Evolutionary conservation across 1,284 basidiomycete species (phyloP).

Genomic region (Jaminaea rosea): DNA sequence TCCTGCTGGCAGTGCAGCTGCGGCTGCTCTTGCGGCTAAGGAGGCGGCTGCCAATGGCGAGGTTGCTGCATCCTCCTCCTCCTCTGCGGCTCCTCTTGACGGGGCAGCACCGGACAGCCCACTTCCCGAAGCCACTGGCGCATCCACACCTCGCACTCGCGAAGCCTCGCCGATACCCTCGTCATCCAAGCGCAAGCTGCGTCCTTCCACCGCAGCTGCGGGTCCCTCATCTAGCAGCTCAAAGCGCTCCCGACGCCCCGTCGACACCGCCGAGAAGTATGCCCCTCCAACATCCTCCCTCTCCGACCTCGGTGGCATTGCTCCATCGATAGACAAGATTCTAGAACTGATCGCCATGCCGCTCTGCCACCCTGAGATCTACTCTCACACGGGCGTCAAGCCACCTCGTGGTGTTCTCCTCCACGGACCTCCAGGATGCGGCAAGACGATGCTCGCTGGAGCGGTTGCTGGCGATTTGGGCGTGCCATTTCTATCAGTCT

Average conservation of each 20-base stretch:
- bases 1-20: slow-evolving; percentile 30
- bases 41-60: background rate
- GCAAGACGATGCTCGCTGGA: slow-evolving; percentile 57
- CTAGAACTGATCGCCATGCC: slow-evolving; percentile 93
- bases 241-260: slow-evolving; percentile 17
- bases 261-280: slow-evolving; percentile 26
- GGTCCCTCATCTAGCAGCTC: slow-evolving; percentile 10
- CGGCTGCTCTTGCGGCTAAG: slow-evolving; percentile 10
- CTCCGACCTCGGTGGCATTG: slow-evolving; percentile 78
- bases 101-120: background rate
- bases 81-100: background rate
- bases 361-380: slow-evolving; percentile 87
- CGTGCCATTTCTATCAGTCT: slow-evolving; percentile 86
- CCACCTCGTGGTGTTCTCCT: slow-evolving; percentile 87
- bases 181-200: slow-evolving; percentile 30
- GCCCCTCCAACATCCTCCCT: slow-evolving; percentile 59
- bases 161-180: slow-evolving; percentile 6
- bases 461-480: slow-evolving; percentile 69
- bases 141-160: background rate
- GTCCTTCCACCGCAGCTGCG: slow-evolving; percentile 15
- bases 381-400: slow-evolving; percentile 81
- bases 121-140: no score
- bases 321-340: slow-evolving; percentile 77
- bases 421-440: slow-evolving; percentile 92
- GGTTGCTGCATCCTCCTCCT: background rate